phyloP scores from a whole-genome alignment of 2,329 filamentous ascomycete genomes.

The Ophiocordyceps camponoti-rufipedis region DNA sequence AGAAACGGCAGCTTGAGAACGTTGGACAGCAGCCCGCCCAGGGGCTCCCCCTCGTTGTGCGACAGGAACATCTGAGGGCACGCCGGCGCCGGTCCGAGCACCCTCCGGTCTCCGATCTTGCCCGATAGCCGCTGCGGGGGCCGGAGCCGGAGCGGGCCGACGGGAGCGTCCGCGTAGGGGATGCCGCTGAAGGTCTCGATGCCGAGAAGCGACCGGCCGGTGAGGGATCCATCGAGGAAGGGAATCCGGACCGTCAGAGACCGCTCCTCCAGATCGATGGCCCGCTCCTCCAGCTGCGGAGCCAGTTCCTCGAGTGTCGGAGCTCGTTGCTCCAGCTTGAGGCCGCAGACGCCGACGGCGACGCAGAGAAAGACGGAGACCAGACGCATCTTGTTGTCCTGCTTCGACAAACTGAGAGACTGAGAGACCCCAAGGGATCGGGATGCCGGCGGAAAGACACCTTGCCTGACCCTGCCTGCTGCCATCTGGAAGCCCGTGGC shows the following conservation, averaged over 20 bases:
- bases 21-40: conserved; percentile 26
- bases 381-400: too few relatives aligned
- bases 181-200: conserved; percentile 45
- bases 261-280: conserved; percentile 19
- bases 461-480: too few relatives aligned
- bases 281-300: not conserved
- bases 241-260: conserved; percentile 35
- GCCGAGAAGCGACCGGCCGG: conserved; percentile 20
- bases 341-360: not conserved
- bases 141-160: conserved; percentile 42
- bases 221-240: conserved; percentile 35
- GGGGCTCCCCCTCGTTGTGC: conserved; percentile 20
- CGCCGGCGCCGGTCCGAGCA: conserved; percentile 35
- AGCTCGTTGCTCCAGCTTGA: not conserved
- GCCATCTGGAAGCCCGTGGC: too few relatives aligned
- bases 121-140: conserved; percentile 42
- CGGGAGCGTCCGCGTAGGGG: conserved; percentile 43
- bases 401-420: too few relatives aligned
- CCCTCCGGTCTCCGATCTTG: conserved; percentile 40
- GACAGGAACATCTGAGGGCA: conserved; percentile 59
- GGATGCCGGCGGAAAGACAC: too few relatives aligned
- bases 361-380: too few relatives aligned
- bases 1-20: conserved; percentile 38
- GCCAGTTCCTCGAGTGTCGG: not conserved
- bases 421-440: too few relatives aligned